These are phyloP conservation scores for Neocallimastix lanati DNA, from an alignment of 192 early-diverging fungal genomes.

Conservation along the genomic window DNA sequence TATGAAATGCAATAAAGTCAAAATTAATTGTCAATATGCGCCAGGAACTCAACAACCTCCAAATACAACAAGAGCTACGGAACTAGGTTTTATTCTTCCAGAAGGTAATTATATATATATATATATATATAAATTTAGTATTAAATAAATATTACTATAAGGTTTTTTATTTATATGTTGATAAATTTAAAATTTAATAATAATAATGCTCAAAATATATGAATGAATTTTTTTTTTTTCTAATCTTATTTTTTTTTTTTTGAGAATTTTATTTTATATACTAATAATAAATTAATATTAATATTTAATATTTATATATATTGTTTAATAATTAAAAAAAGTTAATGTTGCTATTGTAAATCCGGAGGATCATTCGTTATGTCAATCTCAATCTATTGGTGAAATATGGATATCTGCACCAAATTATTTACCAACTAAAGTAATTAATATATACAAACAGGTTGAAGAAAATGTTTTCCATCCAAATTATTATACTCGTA, in stretches of 20 bases:
- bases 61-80: conserved; percentile 11
- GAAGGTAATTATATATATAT: too few relatives aligned
- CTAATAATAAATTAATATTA: too few relatives aligned
- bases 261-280: too few relatives aligned
- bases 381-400: conserved; percentile 51
- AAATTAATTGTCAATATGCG: not conserved
- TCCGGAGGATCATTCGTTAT: conserved; percentile 57
- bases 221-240: conserved; percentile 37
- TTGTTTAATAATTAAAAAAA: conserved; percentile 12
- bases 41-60: not conserved
- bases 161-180: too few relatives aligned
- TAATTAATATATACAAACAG: conserved; percentile 64
- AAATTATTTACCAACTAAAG: conserved; percentile 34
- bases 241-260: too few relatives aligned
- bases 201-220: conserved; percentile 15
- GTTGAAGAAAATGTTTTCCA: conserved; percentile 53
- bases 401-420: conserved; percentile 74
- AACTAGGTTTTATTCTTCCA: conserved; percentile 52
- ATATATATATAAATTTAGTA: too few relatives aligned
- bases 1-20: not conserved
- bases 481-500: conserved; percentile 1
- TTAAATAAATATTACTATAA: too few relatives aligned
- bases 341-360: conserved; percentile 57
- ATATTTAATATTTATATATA: too few relatives aligned
- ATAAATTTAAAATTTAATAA: too few relatives aligned